phyloP scores from a whole-genome alignment of 768 basidiomycete genomes.

The Leccinum rimulosum region DNA sequence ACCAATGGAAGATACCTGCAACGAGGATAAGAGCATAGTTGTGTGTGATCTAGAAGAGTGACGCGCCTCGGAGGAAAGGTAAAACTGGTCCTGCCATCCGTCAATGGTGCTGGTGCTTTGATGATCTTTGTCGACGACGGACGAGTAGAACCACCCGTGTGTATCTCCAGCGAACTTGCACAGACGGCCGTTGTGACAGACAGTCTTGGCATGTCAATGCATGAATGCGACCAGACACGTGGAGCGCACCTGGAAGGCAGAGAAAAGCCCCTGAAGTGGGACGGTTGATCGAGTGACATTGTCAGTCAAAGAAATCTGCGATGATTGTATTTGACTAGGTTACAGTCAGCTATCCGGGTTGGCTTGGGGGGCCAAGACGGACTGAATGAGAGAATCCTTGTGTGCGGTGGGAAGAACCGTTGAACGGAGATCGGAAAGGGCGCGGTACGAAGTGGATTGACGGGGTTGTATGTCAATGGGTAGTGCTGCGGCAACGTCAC shows the following conservation, averaged over 20 bases:
- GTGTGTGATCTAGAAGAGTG: background rate
- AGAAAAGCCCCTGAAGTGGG: conserved; percentile 34
- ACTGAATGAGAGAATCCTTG: conserved; percentile 30
- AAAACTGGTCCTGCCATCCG: conserved; percentile 43
- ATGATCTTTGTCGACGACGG: conserved; percentile 12
- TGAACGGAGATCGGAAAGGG: conserved; percentile 18
- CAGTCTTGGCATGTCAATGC: conserved; percentile 27
- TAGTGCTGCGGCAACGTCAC: background rate
- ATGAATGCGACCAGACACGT: background rate
- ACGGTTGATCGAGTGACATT: conserved; percentile 27
- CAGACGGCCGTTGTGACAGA: conserved; percentile 29
- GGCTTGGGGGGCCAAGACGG: conserved; percentile 1
- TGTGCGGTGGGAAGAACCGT: conserved; percentile 7
- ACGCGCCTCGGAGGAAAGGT: conserved; percentile 32
- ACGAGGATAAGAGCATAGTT: background rate
- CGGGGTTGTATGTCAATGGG: background rate
- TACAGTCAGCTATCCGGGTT: background rate
- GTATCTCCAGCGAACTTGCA: conserved; percentile 51
- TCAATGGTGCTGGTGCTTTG: conserved; percentile 3
- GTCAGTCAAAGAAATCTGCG: conserved; percentile 40
- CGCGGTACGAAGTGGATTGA: background rate
- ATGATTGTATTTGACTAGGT: conserved; percentile 40
- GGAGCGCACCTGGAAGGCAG: conserved; percentile 46
- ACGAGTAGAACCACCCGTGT: conserved; percentile 50
- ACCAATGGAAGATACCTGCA: conserved; percentile 51